Conservation (phyloP, 2,329 filamentous ascomycete species). For the Diplodia scrobiculata region DNA sequence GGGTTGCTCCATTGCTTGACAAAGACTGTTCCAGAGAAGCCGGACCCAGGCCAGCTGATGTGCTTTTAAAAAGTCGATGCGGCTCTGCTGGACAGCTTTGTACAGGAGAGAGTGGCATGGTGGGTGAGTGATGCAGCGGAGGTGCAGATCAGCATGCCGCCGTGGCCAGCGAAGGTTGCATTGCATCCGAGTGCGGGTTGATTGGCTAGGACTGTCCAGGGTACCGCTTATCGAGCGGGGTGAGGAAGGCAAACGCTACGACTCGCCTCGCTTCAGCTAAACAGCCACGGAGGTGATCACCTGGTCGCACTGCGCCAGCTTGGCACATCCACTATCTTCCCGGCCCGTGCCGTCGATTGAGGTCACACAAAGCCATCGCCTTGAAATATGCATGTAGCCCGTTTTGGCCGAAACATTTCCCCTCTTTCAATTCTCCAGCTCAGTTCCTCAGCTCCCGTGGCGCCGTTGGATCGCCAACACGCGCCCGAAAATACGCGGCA, state of each 20-base stretch:
- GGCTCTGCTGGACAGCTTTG: conserved; percentile 2
- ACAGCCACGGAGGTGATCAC: conserved; percentile 3
- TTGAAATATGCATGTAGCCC: conserved; percentile 18
- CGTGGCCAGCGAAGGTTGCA: conserved; percentile 11
- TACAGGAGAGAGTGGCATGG: background rate
- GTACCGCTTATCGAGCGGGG: background rate
- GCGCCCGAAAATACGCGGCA: background rate
- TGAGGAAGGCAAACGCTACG: background rate
- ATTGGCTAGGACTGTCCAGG: background rate
- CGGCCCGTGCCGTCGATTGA: background rate
- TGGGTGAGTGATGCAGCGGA: background rate
- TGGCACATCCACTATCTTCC: no score
- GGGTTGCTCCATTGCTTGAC: background rate
- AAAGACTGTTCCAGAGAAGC: background rate
- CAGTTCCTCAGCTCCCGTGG: background rate
- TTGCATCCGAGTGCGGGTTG: background rate
- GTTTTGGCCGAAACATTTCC: background rate
- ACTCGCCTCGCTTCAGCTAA: no score
- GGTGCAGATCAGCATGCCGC: background rate
- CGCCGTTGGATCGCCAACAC: background rate
- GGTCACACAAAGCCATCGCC: background rate
- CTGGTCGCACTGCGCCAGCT: background rate
- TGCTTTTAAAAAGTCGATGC: background rate
- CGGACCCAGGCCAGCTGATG: background rate
- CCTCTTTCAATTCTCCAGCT: background rate